phyloP scores from a whole-genome alignment of 768 basidiomycete genomes.

The Amanita fuliginea region DNA sequence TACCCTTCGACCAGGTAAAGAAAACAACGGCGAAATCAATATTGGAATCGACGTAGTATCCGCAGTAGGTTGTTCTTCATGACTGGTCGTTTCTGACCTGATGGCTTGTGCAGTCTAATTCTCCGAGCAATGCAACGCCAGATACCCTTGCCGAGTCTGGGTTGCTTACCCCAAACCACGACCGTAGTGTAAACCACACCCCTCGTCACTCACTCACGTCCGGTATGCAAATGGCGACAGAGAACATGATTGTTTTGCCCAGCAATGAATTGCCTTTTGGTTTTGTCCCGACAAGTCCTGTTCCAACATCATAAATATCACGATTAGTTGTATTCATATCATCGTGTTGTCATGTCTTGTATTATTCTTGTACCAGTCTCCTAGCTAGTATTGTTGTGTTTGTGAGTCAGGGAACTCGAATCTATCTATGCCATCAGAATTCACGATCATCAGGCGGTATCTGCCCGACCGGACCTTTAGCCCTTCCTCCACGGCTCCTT shows the following conservation, averaged over 20 bases:
- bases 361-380: constrained; percentile 8
- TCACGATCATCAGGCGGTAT: no score
- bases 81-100: not conserved
- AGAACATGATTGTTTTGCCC: constrained; percentile 14
- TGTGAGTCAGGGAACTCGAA: no score
- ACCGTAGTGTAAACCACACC: not conserved
- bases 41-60: constrained; percentile 32
- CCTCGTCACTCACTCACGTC: not conserved
- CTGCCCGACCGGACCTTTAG: no score
- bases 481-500: no score
- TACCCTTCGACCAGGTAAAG: constrained; percentile 3
- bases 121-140: constrained; percentile 11
- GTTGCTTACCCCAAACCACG: not conserved
- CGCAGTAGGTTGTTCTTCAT: constrained; percentile 24
- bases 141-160: not conserved
- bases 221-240: constrained; percentile 5
- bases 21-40: constrained; percentile 15
- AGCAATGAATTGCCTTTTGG: constrained; percentile 24
- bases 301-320: constrained; percentile 6
- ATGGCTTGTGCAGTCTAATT: constrained; percentile 22
- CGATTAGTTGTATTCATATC: not conserved
- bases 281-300: constrained; percentile 27
- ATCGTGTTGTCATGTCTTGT: not conserved
- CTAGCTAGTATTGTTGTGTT: no score
- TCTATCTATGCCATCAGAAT: no score